A percentile compares a stretch with the other conserved stretches of the same genome.
Conservation (phyloP, 73 alveolate genomes). For the Uronychia setigera region DNA sequence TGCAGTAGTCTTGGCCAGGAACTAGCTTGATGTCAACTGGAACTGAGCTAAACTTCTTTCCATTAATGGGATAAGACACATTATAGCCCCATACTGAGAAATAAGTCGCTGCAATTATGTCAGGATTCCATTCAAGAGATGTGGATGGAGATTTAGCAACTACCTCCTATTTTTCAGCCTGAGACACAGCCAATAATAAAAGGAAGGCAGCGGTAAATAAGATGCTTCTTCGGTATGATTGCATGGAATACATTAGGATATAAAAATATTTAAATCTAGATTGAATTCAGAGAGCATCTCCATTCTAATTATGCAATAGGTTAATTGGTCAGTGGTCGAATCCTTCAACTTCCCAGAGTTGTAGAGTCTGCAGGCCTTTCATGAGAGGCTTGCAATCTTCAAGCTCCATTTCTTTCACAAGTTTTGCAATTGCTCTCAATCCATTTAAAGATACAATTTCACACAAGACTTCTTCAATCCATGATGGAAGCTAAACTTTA, state of each 20-base stretch:
- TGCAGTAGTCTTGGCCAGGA: background rate
- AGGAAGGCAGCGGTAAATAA: too few relatives aligned
- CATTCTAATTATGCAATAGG: too few relatives aligned
- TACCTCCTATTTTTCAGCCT: too few relatives aligned
- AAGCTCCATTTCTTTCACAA: constrained; percentile 53
- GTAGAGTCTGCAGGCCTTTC: constrained; percentile 44
- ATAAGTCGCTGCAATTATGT: background rate
- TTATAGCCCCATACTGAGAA: background rate
- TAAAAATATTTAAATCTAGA: too few relatives aligned
- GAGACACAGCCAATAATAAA: too few relatives aligned
- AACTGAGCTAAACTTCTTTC: background rate
- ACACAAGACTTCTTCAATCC: constrained; percentile 51
- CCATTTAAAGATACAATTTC: constrained; percentile 54
- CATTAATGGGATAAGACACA: background rate
- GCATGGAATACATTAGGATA: too few relatives aligned
- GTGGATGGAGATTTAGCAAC: too few relatives aligned
- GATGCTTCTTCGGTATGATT: too few relatives aligned
- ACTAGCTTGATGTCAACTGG: background rate
- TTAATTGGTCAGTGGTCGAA: too few relatives aligned
- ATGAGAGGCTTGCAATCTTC: constrained; percentile 51
- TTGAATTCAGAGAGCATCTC: too few relatives aligned
- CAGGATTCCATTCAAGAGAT: constrained; percentile 1
- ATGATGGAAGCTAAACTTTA: constrained; percentile 57
- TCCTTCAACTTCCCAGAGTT: constrained; percentile 52
- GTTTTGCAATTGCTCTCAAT: constrained; percentile 25